A percentile compares a stretch with the other conserved stretches of the same genome.
Evolutionary conservation across 2,329 filamentous ascomycete species (phyloP).

Genomic region (Claviceps spartinae): DNA sequence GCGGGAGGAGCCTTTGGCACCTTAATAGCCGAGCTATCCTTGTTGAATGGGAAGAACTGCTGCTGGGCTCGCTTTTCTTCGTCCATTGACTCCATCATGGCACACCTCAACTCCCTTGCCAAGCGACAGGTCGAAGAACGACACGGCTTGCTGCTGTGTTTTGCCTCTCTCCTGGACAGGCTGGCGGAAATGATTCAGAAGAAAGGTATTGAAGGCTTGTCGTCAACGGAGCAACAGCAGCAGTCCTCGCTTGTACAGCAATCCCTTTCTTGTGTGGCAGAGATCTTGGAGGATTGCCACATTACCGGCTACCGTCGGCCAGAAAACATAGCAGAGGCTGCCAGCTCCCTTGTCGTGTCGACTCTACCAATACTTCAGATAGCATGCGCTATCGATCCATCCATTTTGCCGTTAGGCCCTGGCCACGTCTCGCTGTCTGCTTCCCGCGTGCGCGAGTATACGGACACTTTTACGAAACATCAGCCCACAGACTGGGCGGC

Average conservation of each 20-base stretch:
- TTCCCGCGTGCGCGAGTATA: constrained; percentile 9
- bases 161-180: constrained; percentile 44
- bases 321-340: constrained; percentile 51
- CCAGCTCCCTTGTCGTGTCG: constrained; percentile 43
- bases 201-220: constrained; percentile 4
- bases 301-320: constrained; percentile 39
- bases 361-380: constrained; percentile 33
- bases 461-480: constrained; percentile 9
- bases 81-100: constrained; percentile 28
- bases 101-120: constrained; percentile 30
- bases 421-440: constrained; percentile 15
- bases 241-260: constrained; percentile 15
- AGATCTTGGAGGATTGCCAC: constrained; percentile 28
- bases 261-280: constrained; percentile 14
- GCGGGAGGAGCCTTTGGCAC: constrained; percentile 57
- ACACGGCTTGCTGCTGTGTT: constrained; percentile 50
- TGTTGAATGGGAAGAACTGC: constrained; percentile 8
- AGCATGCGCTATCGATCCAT: constrained; percentile 11
- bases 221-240: neutral
- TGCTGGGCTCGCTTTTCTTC: constrained; percentile 14
- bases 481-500: constrained; percentile 7
- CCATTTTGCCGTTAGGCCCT: constrained; percentile 6
- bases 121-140: constrained; percentile 52
- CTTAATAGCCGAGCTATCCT: constrained; percentile 31
- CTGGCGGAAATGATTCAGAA: constrained; percentile 22